These are phyloP conservation scores for Crithidia bombi DNA, from an alignment of 208 protist species.

Conservation along the genomic window DNA sequence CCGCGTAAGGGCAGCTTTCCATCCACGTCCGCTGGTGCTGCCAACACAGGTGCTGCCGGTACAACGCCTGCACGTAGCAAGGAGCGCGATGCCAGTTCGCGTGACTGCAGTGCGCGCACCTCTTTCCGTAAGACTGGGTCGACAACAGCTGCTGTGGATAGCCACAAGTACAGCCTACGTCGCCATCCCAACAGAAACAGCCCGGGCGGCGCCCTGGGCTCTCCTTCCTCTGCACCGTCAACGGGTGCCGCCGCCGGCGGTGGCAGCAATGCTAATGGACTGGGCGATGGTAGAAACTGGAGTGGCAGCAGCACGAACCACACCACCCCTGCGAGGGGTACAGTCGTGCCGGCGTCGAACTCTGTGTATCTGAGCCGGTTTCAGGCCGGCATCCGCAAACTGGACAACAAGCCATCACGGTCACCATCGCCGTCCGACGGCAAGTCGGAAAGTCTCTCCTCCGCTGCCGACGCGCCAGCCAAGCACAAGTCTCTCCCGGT, in stretches of 20 bases:
- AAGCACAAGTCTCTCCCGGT: not conserved
- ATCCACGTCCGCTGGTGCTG: not conserved
- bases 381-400: slow-evolving; percentile 25
- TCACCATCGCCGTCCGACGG: slow-evolving; percentile 1
- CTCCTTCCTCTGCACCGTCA: not conserved
- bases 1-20: slow-evolving; percentile 5
- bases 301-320: not conserved
- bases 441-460: not conserved
- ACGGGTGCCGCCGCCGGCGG: not conserved
- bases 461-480: not conserved
- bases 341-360: not conserved
- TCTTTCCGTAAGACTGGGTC: not conserved
- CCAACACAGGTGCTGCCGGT: not conserved
- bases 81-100: not conserved
- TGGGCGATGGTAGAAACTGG: not conserved
- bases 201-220: not conserved
- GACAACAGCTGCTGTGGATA: not conserved
- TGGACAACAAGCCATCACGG: not conserved
- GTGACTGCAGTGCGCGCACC: not conserved
- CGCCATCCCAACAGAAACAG: not conserved
- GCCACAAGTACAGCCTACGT: slow-evolving; percentile 17
- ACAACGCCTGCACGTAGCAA: not conserved
- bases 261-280: not conserved
- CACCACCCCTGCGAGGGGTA: not conserved
- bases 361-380: slow-evolving; percentile 25